Percentiles rank a stretch among this genome's conserved stretches.
These are phyloP conservation scores for Suillus weaverae DNA, from an alignment of 768 basidiomycete species.

Conservation along the genomic window DNA sequence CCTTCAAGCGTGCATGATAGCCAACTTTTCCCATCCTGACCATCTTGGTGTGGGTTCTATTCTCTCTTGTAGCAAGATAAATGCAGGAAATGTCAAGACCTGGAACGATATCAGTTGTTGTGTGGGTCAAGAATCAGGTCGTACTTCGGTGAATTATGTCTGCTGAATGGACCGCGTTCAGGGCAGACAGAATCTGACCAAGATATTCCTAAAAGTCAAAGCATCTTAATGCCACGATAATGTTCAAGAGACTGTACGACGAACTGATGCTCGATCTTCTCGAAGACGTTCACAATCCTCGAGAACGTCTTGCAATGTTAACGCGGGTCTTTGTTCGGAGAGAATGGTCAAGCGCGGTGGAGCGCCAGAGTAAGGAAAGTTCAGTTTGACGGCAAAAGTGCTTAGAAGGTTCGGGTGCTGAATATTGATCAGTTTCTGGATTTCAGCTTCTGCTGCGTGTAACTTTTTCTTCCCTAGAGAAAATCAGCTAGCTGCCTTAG, in stretches of 20 bases:
- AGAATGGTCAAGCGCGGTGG: constrained; percentile 63
- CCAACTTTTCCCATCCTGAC: constrained; percentile 75
- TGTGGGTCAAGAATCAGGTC: not conserved
- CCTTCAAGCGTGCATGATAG: constrained; percentile 71
- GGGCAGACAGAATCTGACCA: constrained; percentile 65
- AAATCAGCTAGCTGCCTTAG: not conserved
- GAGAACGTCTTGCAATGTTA: constrained; percentile 72
- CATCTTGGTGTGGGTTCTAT: constrained; percentile 53
- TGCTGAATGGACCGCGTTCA: constrained; percentile 64
- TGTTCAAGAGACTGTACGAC: constrained; percentile 20
- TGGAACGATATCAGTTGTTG: constrained; percentile 23
- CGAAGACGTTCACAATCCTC: constrained; percentile 74
- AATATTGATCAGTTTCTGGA: constrained; percentile 57
- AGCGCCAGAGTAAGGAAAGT: constrained; percentile 46
- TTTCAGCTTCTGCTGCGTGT: constrained; percentile 62
- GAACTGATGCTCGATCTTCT: constrained; percentile 67
- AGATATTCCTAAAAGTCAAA: constrained; percentile 61
- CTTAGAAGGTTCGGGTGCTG: constrained; percentile 67
- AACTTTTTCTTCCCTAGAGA: constrained; percentile 64
- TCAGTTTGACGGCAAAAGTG: constrained; percentile 67
- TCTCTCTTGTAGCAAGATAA: constrained; percentile 55
- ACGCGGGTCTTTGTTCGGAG: constrained; percentile 66
- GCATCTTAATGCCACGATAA: constrained; percentile 1
- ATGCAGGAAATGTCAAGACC: constrained; percentile 62
- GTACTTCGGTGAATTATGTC: constrained; percentile 73